Base-by-base conservation (phyloP, 2,329 filamentous ascomycete species). In the Hymenoscyphus occultus region DNA sequence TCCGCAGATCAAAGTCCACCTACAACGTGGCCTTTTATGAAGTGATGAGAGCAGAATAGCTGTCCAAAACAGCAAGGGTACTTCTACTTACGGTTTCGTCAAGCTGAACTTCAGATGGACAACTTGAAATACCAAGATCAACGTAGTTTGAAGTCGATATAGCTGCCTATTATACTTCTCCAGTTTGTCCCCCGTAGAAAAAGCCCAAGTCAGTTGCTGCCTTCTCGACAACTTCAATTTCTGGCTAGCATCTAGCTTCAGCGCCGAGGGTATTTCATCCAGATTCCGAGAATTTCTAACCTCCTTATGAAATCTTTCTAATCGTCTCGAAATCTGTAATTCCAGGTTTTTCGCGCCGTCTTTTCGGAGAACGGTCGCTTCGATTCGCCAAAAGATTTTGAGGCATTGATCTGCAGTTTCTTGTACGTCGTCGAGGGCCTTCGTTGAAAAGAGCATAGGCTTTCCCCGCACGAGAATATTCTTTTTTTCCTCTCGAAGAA, bases 301-400 rank as follows among this genome's bases (percentile, higher is more conserved):
- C 31, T 40, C 28, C n/a, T 39, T 39, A 22, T 32, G 28, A 19
- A 62, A 39, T 28, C 31, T 40, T 1, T 5, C 31, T 13, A 62
- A 28, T 16, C 39, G 28, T 56, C 60, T 62, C n/a, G 10, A 35
- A 28, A 42, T 62, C 9, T 28, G 40, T 12, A n/a, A n/a, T n/a
- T 54, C 42, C 60, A 35, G 5, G 14, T 56, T 45, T 28, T 35
- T n/a, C 10, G 31, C 16, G 14, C 56, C 32, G 14, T 62, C 48
- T 56, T 56, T 62, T 10, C 32, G 40, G 14, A 54, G 19, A 56
- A 62, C 22, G 40, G 48, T 56, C 2, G 60, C 60, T 56, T 62
- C 60, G 45, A 62, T 56, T 56, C 48, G 56, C 60, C 60, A 62
- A 56, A 56, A 62, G 31, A 62, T 62, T 48, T 56, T 62, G 13